A percentile compares a stretch with the other conserved stretches of the same genome.
Conservation (phyloP, 768 basidiomycete species). For the Kwoniella dejecticola region DNA sequence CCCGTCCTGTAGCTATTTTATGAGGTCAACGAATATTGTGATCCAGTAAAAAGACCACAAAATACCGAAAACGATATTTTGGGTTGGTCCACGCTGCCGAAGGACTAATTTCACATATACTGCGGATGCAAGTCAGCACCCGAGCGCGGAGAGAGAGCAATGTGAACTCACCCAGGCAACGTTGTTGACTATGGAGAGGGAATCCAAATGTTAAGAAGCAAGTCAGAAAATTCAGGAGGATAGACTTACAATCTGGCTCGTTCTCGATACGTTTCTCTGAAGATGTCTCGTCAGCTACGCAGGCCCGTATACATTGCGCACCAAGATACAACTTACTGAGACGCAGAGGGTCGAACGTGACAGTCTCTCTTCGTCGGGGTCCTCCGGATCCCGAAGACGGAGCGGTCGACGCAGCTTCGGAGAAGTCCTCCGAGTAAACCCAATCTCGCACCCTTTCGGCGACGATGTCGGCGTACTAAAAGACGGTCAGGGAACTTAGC, state of each 20-base stretch:
- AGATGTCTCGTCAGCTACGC: slow-evolving; percentile 10
- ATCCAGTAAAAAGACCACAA: too few species aligned
- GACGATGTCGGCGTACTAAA: slow-evolving; percentile 22
- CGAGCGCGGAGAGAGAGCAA: background rate
- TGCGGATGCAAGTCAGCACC: slow-evolving; percentile 2
- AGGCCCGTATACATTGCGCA: background rate
- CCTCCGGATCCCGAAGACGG: slow-evolving; percentile 13
- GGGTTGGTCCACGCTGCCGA: too few species aligned
- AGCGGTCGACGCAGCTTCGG: slow-evolving; percentile 15
- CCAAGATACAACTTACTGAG: slow-evolving; percentile 16
- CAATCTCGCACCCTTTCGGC: slow-evolving; percentile 21
- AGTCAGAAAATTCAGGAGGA: too few species aligned
- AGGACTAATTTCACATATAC: slow-evolving; percentile 24
- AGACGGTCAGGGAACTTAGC: background rate
- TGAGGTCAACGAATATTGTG: too few species aligned
- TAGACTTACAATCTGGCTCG: slow-evolving; percentile 8
- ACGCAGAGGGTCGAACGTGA: slow-evolving; percentile 32
- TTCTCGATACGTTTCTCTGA: slow-evolving; percentile 37
- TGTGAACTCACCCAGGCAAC: slow-evolving; percentile 28
- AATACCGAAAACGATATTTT: too few species aligned
- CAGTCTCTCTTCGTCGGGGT: background rate
- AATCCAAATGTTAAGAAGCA: background rate
- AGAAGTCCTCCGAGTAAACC: slow-evolving; percentile 23
- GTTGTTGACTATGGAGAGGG: slow-evolving; percentile 28
- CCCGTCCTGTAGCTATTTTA: too few species aligned